phyloP scores from a whole-genome alignment of 192 early-diverging fungal genomes.

The Chytriomyces hyalinus region DNA sequence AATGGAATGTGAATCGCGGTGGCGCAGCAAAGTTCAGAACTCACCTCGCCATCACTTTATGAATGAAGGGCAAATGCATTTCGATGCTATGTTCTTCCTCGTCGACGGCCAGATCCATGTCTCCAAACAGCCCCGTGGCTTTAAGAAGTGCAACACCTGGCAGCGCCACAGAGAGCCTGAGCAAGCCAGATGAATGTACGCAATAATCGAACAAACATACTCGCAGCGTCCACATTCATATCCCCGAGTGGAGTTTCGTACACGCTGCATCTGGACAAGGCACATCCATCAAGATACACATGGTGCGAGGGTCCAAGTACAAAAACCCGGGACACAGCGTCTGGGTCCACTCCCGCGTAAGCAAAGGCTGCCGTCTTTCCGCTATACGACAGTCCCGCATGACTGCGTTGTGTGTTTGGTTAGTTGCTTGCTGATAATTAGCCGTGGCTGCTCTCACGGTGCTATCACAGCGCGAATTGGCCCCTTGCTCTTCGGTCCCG shows the following conservation, averaged over 20 bases:
- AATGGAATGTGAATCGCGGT: not conserved
- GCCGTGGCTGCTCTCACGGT: slow-evolving; percentile 61
- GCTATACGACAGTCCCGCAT: slow-evolving; percentile 91
- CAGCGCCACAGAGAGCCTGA: not conserved
- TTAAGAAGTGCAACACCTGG: slow-evolving; percentile 69
- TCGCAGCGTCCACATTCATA: slow-evolving; percentile 69
- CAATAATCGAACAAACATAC: slow-evolving; percentile 40
- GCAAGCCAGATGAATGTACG: not conserved
- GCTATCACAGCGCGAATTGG: slow-evolving; percentile 70
- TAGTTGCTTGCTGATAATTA: not conserved
- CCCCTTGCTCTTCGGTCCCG: slow-evolving; percentile 35
- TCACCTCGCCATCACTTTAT: slow-evolving; percentile 78
- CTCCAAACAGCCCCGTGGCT: slow-evolving; percentile 67
- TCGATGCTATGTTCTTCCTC: slow-evolving; percentile 97
- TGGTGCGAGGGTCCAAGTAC: slow-evolving; percentile 95
- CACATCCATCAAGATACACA: slow-evolving; percentile 78
- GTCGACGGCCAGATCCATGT: slow-evolving; percentile 73
- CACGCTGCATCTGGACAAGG: slow-evolving; percentile 69
- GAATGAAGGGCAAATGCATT: slow-evolving; percentile 93
- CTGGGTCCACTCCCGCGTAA: slow-evolving; percentile 72
- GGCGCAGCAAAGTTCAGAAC: not conserved
- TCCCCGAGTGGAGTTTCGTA: slow-evolving; percentile 92
- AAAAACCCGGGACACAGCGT: slow-evolving; percentile 73
- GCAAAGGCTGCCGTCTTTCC: slow-evolving; percentile 90
- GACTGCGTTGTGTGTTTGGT: slow-evolving; percentile 54